These are phyloP conservation scores for Cryptomeria japonica DNA, from an alignment of 75 land plant species.

Conservation along the genomic window DNA sequence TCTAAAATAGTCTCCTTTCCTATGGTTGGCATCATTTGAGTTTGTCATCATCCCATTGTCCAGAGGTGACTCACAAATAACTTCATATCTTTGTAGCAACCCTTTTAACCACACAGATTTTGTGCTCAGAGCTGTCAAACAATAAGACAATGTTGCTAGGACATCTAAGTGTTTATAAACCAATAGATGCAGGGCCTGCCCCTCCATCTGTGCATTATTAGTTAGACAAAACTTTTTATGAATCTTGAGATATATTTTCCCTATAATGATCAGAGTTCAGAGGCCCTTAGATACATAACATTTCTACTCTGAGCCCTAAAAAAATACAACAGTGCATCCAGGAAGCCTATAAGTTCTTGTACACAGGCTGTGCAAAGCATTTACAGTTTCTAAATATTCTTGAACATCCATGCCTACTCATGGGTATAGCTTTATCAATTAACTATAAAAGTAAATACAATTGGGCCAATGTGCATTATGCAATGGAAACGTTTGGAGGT, in stretches of 20 bases:
- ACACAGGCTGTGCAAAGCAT: background rate
- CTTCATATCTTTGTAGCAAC: too few species aligned
- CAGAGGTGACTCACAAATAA: background rate
- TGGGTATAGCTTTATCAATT: too few species aligned
- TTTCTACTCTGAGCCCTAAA: background rate
- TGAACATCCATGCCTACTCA: background rate
- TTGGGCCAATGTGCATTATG: background rate
- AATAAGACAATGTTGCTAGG: background rate
- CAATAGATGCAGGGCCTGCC: background rate
- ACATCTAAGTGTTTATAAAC: background rate
- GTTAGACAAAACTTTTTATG: too few species aligned
- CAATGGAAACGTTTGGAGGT: background rate
- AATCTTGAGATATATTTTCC: background rate
- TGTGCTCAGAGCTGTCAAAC: background rate
- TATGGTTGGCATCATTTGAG: background rate
- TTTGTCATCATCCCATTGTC: background rate
- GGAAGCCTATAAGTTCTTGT: background rate
- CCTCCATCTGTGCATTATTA: background rate
- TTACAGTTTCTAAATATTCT: background rate
- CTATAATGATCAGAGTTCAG: background rate
- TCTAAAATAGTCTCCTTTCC: background rate
- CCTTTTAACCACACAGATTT: too few species aligned
- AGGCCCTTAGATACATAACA: background rate
- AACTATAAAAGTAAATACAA: too few species aligned
- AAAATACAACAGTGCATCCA: background rate